Evolutionary conservation across 2,329 filamentous ascomycete genomes (phyloP).

Genomic region (Chaetomiaceae sp.): DNA sequence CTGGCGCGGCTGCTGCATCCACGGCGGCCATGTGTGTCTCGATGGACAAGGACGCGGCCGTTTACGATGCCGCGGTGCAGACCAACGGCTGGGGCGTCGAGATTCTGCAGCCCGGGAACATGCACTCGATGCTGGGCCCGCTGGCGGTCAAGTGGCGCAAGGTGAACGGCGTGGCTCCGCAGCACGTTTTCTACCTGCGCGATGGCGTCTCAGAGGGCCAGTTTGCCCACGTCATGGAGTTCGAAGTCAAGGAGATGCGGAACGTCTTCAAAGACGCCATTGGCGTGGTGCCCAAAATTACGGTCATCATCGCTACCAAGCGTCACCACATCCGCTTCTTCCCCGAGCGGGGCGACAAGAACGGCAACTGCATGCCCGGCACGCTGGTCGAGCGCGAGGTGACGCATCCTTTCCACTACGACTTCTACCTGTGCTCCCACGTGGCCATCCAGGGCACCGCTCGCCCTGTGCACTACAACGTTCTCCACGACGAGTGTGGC

Average conservation of each 20-base stretch:
- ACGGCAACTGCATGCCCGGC: conserved; percentile 77
- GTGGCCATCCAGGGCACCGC: conserved; percentile 88
- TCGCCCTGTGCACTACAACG: conserved; percentile 85
- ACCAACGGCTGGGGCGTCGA: conserved; percentile 80
- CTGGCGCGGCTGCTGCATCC: conserved; percentile 61
- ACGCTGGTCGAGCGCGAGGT: conserved; percentile 82
- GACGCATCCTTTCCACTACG: conserved; percentile 86
- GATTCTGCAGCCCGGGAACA: conserved; percentile 64
- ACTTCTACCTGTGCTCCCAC: conserved; percentile 65
- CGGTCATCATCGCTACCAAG: conserved; percentile 85
- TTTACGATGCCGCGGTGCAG: conserved; percentile 72
- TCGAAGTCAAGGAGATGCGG: conserved; percentile 72
- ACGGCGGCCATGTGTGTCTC: conserved; percentile 86
- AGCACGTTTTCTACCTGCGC: conserved; percentile 84
- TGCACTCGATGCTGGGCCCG: conserved; percentile 57
- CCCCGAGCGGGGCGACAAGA: conserved; percentile 64
- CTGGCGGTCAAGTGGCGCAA: conserved; percentile 60
- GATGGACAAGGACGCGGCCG: conserved; percentile 61
- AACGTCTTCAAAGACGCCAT: conserved; percentile 42
- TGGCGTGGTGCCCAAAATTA: conserved; percentile 55
- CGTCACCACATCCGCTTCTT: conserved; percentile 93
- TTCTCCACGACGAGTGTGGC: conserved; percentile 74
- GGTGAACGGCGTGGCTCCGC: conserved; percentile 50
- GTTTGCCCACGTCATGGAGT: conserved; percentile 69
- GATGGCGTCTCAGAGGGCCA: conserved; percentile 89